Conservation (phyloP, 768 basidiomycete species). For the Hypsizygus marmoreus region DNA sequence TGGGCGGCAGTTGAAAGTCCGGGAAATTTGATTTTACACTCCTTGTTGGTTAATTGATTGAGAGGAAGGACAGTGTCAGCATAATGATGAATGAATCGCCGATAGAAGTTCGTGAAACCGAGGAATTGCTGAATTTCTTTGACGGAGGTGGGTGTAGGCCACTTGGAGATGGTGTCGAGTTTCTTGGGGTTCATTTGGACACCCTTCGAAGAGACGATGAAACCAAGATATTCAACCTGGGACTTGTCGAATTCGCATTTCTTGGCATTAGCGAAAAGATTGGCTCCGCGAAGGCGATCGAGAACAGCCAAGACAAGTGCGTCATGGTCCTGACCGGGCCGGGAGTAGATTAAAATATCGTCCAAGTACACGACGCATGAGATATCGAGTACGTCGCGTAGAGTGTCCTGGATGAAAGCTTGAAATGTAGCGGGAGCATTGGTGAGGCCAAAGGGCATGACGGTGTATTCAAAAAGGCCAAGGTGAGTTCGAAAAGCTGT, state of each 20-base stretch:
- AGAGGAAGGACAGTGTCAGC: slow-evolving; percentile 39
- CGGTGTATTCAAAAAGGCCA: slow-evolving; percentile 38
- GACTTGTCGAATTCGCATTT: slow-evolving; percentile 36
- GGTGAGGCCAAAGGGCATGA: slow-evolving; percentile 38
- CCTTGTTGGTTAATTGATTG: slow-evolving; percentile 31
- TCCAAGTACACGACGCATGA: slow-evolving; percentile 40
- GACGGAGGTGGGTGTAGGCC: slow-evolving; percentile 33
- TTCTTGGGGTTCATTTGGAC: slow-evolving; percentile 42
- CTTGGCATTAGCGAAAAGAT: slow-evolving; percentile 35
- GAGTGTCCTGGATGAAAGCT: slow-evolving; percentile 40
- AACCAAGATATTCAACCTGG: slow-evolving; percentile 39
- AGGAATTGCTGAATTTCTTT: slow-evolving; percentile 38
- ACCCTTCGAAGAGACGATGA: slow-evolving; percentile 29
- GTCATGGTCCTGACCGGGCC: slow-evolving; percentile 25
- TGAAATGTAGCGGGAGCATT: slow-evolving; percentile 46
- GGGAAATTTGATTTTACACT: no score
- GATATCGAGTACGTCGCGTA: slow-evolving; percentile 38
- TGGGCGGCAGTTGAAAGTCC: background rate
- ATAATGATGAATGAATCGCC: slow-evolving; percentile 34
- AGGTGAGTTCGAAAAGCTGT: slow-evolving; percentile 40
- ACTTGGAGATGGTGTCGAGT: slow-evolving; percentile 33
- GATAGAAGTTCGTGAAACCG: slow-evolving; percentile 42
- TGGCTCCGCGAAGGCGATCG: slow-evolving; percentile 21
- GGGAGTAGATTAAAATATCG: slow-evolving; percentile 45
- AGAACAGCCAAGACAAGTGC: slow-evolving; percentile 29